Evolutionary conservation across 2,329 filamentous ascomycete species (phyloP), one percentile per base, ranked within the genome.

Genomic region (Exophiala lecanii-corni): DNA sequence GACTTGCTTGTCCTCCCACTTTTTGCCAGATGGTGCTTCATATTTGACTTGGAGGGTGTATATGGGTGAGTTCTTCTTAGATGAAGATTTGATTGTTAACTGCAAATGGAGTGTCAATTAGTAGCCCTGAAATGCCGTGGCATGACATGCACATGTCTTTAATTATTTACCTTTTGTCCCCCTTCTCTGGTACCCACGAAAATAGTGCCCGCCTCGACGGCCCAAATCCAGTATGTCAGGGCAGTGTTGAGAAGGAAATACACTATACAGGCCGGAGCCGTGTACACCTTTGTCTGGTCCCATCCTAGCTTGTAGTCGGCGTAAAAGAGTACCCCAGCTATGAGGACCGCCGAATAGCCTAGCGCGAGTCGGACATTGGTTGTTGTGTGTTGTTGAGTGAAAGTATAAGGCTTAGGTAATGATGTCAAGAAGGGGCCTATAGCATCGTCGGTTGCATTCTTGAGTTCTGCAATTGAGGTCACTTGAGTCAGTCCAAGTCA

Each of bases 361-460:
- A 98, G 74, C 1, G 73, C 75, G 34, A 98, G 81, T 41, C 88
- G 86, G 36, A 94, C 78, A 60, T 97, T 89, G 57, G 82, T 80
- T 36, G 92, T 81, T 45, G 68, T 75, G 69, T 97, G 84, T 52
- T 85, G 82, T 67, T 94, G 89, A 51, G 71, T 77, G 73, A 96
- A 96, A 55, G 62, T 60, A 53, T 67, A 68, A 15, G 66, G 65
- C 15, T 63, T 59, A 75, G 82, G 63, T n/a, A 97, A 81, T 21
- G 81, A 86, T 67, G 87, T 91, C 51, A 98, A 81, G 72, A 97
- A 97, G 69, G 92, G 89, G 46, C 86, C 81, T 47, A 98, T 82
- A 44, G 89, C 88, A 69, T 98, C 92, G 70, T 98, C 92, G 55
- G 86, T 88, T 28, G 89, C 94, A 71, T 92, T 94, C 69, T 97